Conservation (phyloP, 345 rosid genomes). For the Orychophragmus violaceus region DNA sequence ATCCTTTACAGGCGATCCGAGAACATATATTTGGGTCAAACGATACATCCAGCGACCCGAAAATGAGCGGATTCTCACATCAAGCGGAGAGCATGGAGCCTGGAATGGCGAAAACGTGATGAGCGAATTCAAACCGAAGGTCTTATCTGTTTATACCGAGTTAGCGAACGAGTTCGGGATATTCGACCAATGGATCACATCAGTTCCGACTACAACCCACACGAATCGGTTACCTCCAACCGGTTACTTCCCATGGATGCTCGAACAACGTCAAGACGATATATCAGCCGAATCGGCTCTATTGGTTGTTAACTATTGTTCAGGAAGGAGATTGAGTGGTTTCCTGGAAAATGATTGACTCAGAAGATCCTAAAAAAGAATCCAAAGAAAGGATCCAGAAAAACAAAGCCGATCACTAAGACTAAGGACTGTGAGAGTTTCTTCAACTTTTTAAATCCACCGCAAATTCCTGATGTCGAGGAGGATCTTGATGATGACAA, state of each 20-base stretch:
- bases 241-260: slow-evolving; percentile 96
- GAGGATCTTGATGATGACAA: too few relatives aligned
- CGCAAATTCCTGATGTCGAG: too few relatives aligned
- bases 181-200: slow-evolving; percentile 96
- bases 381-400: too few relatives aligned
- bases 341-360: too few relatives aligned
- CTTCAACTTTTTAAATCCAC: too few relatives aligned
- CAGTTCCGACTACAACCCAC: slow-evolving; percentile 96
- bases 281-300: too few relatives aligned
- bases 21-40: slow-evolving; percentile 92
- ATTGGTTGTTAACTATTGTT: too few relatives aligned
- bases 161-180: slow-evolving; percentile 83
- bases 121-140: slow-evolving; percentile 75
- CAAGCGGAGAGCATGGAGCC: slow-evolving; percentile 68
- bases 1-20: slow-evolving; percentile 94
- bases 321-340: too few relatives aligned
- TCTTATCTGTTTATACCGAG: slow-evolving; percentile 67
- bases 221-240: slow-evolving; percentile 96
- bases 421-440: too few relatives aligned
- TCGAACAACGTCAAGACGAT: slow-evolving; percentile 75
- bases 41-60: slow-evolving; percentile 41
- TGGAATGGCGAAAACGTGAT: slow-evolving; percentile 63
- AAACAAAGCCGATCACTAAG: too few relatives aligned
- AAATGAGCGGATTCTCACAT: slow-evolving; percentile 91
- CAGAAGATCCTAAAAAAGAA: too few relatives aligned